phyloP scores from a whole-genome alignment of 2,329 filamentous ascomycete species.

The Fusarium drepaniforme region DNA sequence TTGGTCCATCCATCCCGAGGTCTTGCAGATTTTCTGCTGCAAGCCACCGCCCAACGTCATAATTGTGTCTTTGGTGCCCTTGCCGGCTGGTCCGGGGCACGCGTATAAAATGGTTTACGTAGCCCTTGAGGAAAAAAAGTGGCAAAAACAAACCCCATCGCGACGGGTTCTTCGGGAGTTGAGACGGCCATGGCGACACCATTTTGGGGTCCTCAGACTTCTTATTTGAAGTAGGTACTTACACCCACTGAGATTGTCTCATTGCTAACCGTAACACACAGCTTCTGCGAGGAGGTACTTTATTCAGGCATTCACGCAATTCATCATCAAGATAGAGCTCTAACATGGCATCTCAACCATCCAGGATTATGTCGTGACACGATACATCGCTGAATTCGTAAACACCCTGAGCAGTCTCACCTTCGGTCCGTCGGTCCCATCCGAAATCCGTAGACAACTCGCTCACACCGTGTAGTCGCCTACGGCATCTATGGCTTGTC shows the following conservation, averaged over 20 bases:
- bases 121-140: not conserved
- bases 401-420: slow-evolving; percentile 57
- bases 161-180: not conserved
- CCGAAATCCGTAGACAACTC: not conserved
- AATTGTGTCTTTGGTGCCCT: not conserved
- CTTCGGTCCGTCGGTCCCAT: slow-evolving; percentile 42
- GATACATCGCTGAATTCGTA: slow-evolving; percentile 58
- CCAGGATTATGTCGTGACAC: slow-evolving; percentile 55
- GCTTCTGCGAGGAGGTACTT: slow-evolving; percentile 49
- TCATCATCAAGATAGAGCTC: not conserved
- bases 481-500: slow-evolving; percentile 55
- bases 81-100: not conserved
- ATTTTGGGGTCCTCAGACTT: slow-evolving; percentile 49
- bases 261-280: slow-evolving; percentile 9
- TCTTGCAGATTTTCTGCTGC: not conserved
- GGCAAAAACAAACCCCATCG: not conserved
- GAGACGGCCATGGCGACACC: slow-evolving; percentile 25
- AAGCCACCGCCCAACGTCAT: not conserved
- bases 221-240: slow-evolving; percentile 46
- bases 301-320: not conserved
- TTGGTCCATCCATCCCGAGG: not conserved
- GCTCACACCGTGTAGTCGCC: slow-evolving; percentile 44
- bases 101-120: not conserved
- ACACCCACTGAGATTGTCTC: fast-evolving
- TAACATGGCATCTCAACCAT: not conserved